phyloP scores from a whole-genome alignment of 768 basidiomycete species.

The Mycena belliarum region DNA sequence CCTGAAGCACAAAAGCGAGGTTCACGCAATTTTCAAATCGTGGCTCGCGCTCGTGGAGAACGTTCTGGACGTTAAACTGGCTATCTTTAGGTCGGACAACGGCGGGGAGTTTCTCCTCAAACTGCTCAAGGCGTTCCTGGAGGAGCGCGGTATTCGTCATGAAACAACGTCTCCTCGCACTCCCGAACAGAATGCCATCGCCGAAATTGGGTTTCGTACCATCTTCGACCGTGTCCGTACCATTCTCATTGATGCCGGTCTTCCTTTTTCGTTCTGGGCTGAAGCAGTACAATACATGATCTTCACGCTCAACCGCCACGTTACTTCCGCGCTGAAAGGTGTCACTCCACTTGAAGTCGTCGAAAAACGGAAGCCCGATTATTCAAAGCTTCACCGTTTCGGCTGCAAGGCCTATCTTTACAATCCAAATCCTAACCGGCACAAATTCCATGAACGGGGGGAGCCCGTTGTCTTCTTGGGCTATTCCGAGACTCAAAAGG shows the following conservation, averaged over 20 bases:
- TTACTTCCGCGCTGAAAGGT: background rate
- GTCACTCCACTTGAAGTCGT: constrained; percentile 20
- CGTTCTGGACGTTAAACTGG: constrained; percentile 24
- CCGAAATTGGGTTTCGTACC: constrained; percentile 27
- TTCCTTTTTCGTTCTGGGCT: constrained; percentile 22
- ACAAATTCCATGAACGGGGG: constrained; percentile 5
- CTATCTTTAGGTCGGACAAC: constrained; percentile 6
- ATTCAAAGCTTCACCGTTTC: constrained; percentile 10
- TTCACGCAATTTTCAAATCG: background rate
- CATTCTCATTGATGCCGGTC: constrained; percentile 17
- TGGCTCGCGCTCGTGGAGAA: constrained; percentile 23
- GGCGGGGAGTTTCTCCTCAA: constrained; percentile 20
- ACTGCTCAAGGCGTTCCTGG: constrained; percentile 3
- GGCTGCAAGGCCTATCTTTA: background rate
- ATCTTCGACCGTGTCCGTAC: constrained; percentile 24
- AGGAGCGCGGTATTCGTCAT: constrained; percentile 21
- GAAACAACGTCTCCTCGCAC: constrained; percentile 28
- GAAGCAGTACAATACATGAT: constrained; percentile 19
- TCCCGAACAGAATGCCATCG: constrained; percentile 31
- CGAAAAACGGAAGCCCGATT: constrained; percentile 10
- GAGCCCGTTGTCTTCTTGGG: constrained; percentile 11
- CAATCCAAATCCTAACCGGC: too few relatives aligned
- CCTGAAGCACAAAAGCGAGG: constrained; percentile 4
- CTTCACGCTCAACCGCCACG: constrained; percentile 24
- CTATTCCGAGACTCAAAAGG: too few relatives aligned